These are phyloP conservation scores for Lathyrus oleraceus DNA, from an alignment of 306 rosid species.

Conservation along the genomic window DNA sequence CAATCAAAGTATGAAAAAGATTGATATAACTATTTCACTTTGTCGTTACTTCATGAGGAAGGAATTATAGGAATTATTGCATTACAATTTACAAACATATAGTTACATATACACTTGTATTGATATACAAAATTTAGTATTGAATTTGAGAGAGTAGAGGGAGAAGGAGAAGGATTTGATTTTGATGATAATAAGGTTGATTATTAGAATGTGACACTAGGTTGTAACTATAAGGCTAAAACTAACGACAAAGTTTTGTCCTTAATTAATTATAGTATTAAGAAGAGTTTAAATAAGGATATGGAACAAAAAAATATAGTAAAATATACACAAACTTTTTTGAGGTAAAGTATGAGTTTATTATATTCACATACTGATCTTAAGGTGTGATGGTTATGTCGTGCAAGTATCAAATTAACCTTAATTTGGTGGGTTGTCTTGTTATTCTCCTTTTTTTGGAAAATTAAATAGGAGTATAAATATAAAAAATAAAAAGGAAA, in stretches of 20 bases:
- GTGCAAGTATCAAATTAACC: conserved; percentile 32
- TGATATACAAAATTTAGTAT: conserved; percentile 18
- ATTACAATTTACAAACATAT: conserved; percentile 20
- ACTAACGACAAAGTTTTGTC: neutral
- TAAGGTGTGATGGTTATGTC: neutral
- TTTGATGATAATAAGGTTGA: conserved; percentile 4
- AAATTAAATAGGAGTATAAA: neutral
- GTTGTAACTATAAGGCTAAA: neutral
- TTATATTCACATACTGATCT: neutral
- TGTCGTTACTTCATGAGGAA: conserved; percentile 64
- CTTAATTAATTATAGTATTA: conserved; percentile 13
- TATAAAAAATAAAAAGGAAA: neutral
- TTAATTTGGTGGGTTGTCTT: neutral
- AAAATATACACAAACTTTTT: conserved; percentile 21
- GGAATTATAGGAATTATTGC: conserved; percentile 48
- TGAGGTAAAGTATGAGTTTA: conserved; percentile 5
- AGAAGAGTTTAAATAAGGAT: conserved; percentile 12
- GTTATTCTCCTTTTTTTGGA: neutral
- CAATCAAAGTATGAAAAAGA: conserved; percentile 36
- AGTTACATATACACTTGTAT: neutral
- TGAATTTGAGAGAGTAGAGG: conserved; percentile 11
- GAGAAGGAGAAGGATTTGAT: neutral
- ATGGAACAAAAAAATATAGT: conserved; percentile 12
- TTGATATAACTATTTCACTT: conserved; percentile 42
- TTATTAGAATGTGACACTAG: conserved; percentile 21